Base-by-base conservation (phyloP, 768 basidiomycete species). In the Clavulina sp. region DNA sequence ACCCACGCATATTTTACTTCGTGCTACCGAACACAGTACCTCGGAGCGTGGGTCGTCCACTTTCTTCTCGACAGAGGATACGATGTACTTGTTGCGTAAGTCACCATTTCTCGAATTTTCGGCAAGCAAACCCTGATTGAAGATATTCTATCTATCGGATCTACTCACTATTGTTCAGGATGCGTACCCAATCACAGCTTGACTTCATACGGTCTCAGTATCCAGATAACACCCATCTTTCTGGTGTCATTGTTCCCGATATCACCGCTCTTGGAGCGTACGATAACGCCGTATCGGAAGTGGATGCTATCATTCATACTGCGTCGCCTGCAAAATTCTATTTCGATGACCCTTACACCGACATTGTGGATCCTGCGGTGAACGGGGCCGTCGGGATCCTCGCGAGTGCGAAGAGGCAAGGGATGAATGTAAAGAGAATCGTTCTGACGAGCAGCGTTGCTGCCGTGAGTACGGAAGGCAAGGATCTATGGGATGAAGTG, bases 181-280 rank as follows among this genome's bases (percentile, higher is more conserved):
- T 28, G 13, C 43, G 43, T 9, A 16, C 13, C 26, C 9, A 46
- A 13, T 9, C 13, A 9, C 16, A 46, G 24, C 13, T 9, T 28
- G 43, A 46, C 13, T 13, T 13, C 9, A 16, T 46, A 9, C 13
- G 13, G 9, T 13, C 9, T 9, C 24, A 9, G 9, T 46, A 13
- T 24, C 43, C 43, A 16, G 13, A 16, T 9, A 13, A 46, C 43
- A 46, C 0, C 0, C 73, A 69, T 48, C 74, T 85, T 57, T 77
- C 81, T 54, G 62, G 77, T 38, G 73, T 73, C 21, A 65, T 84
- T 21, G 82, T 88, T 0, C 70, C 74, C 43, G 84, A 91, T 58
- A 81, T 88, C 55, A 68, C n/a, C 6, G 4, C 55, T 54, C 51
- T 49, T 4, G 60, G 61, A 18, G 65, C 64, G 0, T 71, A 69